Evolutionary conservation across 495 filamentous ascomycete genomes (phyloP).

Genomic region (Penicillium pancosmium): DNA sequence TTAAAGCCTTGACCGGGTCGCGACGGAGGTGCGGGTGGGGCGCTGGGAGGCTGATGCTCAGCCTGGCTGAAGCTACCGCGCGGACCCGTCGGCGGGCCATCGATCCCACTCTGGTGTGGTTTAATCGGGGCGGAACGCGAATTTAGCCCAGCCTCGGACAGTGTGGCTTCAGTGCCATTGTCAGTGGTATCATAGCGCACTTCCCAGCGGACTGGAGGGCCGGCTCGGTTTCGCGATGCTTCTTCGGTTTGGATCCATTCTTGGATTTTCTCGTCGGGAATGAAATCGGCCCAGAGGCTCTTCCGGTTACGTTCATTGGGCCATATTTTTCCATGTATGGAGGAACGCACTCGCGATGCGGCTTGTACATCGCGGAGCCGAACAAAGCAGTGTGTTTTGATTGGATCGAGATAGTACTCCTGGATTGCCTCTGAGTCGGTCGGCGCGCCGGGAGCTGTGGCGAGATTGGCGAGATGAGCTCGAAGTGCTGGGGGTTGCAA

Average conservation of each 20-base stretch:
- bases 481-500: slow-evolving; percentile 66
- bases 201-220: slow-evolving; percentile 65
- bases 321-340: slow-evolving; percentile 79
- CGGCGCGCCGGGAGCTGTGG: slow-evolving; percentile 55
- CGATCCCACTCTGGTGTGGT: slow-evolving; percentile 31
- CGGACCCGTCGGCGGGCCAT: slow-evolving; percentile 34
- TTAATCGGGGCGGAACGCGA: slow-evolving; percentile 26
- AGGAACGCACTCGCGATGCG: slow-evolving; percentile 76
- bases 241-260: slow-evolving; percentile 78
- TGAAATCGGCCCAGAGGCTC: slow-evolving; percentile 85
- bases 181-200: slow-evolving; percentile 66
- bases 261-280: slow-evolving; percentile 71
- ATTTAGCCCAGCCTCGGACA: slow-evolving; percentile 52
- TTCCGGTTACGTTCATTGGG: slow-evolving; percentile 85
- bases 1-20: slow-evolving; percentile 53
- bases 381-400: slow-evolving; percentile 87
- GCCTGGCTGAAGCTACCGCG: slow-evolving; percentile 31
- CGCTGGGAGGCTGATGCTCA: slow-evolving; percentile 28
- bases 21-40: slow-evolving; percentile 18
- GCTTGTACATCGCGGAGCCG: slow-evolving; percentile 66
- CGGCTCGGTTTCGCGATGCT: slow-evolving; percentile 46
- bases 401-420: slow-evolving; percentile 77
- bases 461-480: slow-evolving; percentile 68
- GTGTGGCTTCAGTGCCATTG: slow-evolving; percentile 57
- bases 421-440: slow-evolving; percentile 57